These are phyloP conservation scores for Fusarium verticillioides DNA, from an alignment of 2,329 filamentous ascomycete species.

Conservation along the genomic window DNA sequence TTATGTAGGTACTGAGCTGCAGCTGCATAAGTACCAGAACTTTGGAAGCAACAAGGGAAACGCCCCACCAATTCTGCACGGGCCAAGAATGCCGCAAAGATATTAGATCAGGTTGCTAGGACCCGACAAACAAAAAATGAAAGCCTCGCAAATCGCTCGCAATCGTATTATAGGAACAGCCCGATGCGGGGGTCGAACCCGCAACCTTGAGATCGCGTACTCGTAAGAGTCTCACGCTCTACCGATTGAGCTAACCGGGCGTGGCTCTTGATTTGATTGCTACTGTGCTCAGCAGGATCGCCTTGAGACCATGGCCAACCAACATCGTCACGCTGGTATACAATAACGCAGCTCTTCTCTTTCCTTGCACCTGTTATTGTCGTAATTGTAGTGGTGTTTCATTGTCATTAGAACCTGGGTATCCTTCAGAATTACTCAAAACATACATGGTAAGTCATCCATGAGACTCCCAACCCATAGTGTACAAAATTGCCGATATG, in stretches of 20 bases:
- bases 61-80: slow-evolving; percentile 7
- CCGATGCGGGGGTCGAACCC: slow-evolving; percentile 62
- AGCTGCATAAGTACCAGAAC: background rate
- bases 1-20: slow-evolving; percentile 8
- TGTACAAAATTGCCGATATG: slow-evolving; percentile 30
- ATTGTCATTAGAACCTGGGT: slow-evolving; percentile 35
- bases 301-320: background rate
- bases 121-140: background rate
- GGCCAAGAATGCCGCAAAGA: background rate
- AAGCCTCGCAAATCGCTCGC: slow-evolving; percentile 27
- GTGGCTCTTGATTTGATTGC: slow-evolving; percentile 44
- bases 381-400: slow-evolving; percentile 25
- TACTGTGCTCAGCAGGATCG: background rate
- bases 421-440: slow-evolving; percentile 30
- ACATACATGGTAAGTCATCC: slow-evolving; percentile 13
- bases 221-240: slow-evolving; percentile 75
- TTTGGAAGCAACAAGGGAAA: background rate
- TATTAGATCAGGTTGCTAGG: background rate
- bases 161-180: slow-evolving; percentile 43
- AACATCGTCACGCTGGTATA: background rate
- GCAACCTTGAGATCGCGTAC: slow-evolving; percentile 63
- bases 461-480: slow-evolving; percentile 29
- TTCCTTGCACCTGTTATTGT: background rate
- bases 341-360: background rate
- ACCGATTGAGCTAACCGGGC: slow-evolving; percentile 54